Evolutionary conservation across 1,139 yeast genomes (phyloP).

Genomic region (Nakaseomyces bracarensis): DNA sequence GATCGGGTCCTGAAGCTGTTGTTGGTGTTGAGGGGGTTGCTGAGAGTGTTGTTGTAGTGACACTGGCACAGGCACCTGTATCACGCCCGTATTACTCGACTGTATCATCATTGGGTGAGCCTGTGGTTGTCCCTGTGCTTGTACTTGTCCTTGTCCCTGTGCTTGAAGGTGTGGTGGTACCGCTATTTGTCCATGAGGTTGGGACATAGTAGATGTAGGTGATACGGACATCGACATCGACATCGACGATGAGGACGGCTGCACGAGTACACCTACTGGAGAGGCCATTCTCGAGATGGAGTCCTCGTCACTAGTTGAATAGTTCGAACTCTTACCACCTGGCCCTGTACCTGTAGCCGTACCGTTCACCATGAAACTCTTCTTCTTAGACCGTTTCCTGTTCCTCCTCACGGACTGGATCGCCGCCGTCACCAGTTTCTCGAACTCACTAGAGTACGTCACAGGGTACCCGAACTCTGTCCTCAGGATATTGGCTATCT

Average conservation of each 20-base stretch:
- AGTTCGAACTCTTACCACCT: not conserved
- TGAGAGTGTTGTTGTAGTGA: not conserved
- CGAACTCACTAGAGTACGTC: conserved; percentile 61
- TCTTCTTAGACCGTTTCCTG: conserved; percentile 45
- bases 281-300: conserved; percentile 1
- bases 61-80: conserved; percentile 1
- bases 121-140: too few relatives aligned
- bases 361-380: conserved; percentile 7
- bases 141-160: not conserved
- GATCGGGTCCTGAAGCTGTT: not conserved
- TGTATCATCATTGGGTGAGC: not conserved
- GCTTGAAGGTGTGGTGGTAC: too few relatives aligned
- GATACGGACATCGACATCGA: too few relatives aligned
- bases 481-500: conserved; percentile 68
- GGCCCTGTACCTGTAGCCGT: too few relatives aligned
- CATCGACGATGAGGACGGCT: conserved; percentile 5
- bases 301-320: conserved; percentile 9
- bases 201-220: not conserved
- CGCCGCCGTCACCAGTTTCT: conserved; percentile 84
- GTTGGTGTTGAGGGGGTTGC: not conserved
- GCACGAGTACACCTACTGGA: conserved; percentile 6
- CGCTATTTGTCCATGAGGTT: not conserved
- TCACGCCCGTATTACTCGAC: not conserved
- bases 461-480: conserved; percentile 65
- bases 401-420: conserved; percentile 72